Base-by-base conservation (phyloP, 495 filamentous ascomycete species). In the Talaromyces liani region DNA sequence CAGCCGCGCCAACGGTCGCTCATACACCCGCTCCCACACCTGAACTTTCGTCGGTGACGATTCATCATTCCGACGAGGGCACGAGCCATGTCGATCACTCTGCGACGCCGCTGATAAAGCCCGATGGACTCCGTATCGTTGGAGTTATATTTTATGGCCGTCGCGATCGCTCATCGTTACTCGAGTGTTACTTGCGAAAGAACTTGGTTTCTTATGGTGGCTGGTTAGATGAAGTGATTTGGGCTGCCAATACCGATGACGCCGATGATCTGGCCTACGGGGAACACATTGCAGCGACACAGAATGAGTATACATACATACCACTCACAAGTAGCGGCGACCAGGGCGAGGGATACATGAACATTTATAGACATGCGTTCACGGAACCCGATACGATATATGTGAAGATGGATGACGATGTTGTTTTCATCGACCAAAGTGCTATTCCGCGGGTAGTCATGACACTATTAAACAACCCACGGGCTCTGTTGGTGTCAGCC, bases 351-450 rank as follows among this genome's bases (percentile, higher is more conserved):
- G 75, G 70, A 9, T 79, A 70, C 58, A 70, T 67, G 25, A 68
- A 71, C 27, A 74, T 72, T 53, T 62, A 62, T 54, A 18, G 29
- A 18, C n/a, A 54, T 3, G 61, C 67, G 69, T 7, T 66, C 71
- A 68, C 70, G 4, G 71, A 80, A 61, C 65, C 73, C 4, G 62
- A 75, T 55, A 67, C 72, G 20, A 78, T 82, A 47, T 82, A 79
- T 60, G 72, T 82, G 67, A 82, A 82, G 64, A 81, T 82, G 34
- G 79, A 82, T 64, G 79, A 82, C 63, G 79, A 82, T 65, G 75
- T 82, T 54, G 77, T 80, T 24, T 82, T 73, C 60, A 73, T 82
- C 45, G 75, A 79, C n/a, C 77, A 80, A 61, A 69, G 75, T 47
- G 71, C 79, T 27, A 79, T 82, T 58, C 75, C 80, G 6, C 70